A percentile compares a stretch with the other conserved stretches of the same genome.
phyloP scores from a whole-genome alignment of 1,284 basidiomycete genomes.

The Puccinia novopanici region DNA sequence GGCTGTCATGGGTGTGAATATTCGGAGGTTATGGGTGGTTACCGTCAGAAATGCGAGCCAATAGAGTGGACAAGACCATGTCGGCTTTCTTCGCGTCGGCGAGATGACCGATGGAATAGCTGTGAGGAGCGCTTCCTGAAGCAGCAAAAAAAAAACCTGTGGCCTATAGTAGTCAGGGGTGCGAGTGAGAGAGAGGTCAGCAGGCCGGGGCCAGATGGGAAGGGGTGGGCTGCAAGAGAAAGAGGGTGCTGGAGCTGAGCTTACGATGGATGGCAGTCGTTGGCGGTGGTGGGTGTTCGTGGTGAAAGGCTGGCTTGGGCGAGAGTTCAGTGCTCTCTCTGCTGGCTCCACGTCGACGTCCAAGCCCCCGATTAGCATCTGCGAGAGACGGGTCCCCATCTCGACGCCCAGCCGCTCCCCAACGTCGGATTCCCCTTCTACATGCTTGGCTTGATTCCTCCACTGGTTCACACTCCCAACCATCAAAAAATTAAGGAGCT shows the following conservation, averaged over 20 bases:
- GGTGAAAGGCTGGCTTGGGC: not conserved
- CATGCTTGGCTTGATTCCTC: too few relatives aligned
- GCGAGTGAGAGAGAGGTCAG: too few relatives aligned
- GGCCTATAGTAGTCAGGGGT: too few relatives aligned
- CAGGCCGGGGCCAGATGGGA: too few relatives aligned
- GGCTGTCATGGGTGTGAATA: too few relatives aligned
- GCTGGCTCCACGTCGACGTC: not conserved
- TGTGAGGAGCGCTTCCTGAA: not conserved
- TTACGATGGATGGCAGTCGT: not conserved
- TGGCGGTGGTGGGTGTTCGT: not conserved
- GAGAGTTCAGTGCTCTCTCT: not conserved
- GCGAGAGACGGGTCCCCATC: too few relatives aligned
- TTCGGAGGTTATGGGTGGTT: not conserved
- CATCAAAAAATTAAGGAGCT: too few relatives aligned
- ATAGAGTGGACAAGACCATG: slow-evolving; percentile 89
- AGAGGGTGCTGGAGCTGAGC: too few relatives aligned
- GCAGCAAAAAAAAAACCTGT: not conserved
- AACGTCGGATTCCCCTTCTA: not conserved
- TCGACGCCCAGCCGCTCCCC: too few relatives aligned
- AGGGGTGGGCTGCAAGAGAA: too few relatives aligned
- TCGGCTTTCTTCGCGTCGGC: not conserved
- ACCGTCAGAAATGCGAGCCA: slow-evolving; percentile 83
- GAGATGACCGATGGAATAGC: not conserved
- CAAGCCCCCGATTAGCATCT: not conserved
- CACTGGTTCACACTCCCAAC: too few relatives aligned